Evolutionary conservation across 768 basidiomycete species (phyloP).

Genomic region (Hygrophoropsis aurantiaca): DNA sequence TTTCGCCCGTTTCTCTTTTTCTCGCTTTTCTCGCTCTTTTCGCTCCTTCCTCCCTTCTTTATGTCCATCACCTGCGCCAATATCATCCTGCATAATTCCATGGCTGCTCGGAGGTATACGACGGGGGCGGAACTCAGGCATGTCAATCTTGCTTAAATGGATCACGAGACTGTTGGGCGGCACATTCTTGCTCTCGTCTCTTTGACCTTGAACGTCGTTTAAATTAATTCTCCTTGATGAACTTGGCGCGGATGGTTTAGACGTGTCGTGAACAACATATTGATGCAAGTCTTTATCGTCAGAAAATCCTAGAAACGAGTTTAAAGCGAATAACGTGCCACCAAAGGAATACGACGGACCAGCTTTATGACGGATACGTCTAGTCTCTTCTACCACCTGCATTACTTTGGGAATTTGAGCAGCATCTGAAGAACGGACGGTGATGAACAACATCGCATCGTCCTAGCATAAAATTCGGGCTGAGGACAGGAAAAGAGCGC

Average conservation of each 20-base stretch:
- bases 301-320: conserved; percentile 17
- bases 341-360: conserved; percentile 38
- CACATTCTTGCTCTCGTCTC: conserved; percentile 46
- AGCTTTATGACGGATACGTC: conserved; percentile 73
- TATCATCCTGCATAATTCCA: background rate
- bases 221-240: conserved; percentile 70
- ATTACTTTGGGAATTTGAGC: conserved; percentile 76
- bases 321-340: background rate
- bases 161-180: conserved; percentile 70
- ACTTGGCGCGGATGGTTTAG: conserved; percentile 37
- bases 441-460: conserved; percentile 78
- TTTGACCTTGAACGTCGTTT: conserved; percentile 46
- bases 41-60: conserved; percentile 16
- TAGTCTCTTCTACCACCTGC: conserved; percentile 77
- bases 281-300: conserved; percentile 69
- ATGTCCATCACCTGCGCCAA: conserved; percentile 1
- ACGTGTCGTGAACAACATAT: conserved; percentile 72
- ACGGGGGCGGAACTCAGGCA: conserved; percentile 77
- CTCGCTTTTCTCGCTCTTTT: conserved; percentile 30
- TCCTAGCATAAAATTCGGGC: conserved; percentile 47
- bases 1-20: conserved; percentile 40
- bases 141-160: conserved; percentile 83
- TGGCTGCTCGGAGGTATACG: conserved; percentile 14
- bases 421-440: conserved; percentile 61
- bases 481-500: background rate